These are phyloP conservation scores for Rhodotorula kratochvilovae DNA, from an alignment of 768 basidiomycete genomes.

Conservation along the genomic window DNA sequence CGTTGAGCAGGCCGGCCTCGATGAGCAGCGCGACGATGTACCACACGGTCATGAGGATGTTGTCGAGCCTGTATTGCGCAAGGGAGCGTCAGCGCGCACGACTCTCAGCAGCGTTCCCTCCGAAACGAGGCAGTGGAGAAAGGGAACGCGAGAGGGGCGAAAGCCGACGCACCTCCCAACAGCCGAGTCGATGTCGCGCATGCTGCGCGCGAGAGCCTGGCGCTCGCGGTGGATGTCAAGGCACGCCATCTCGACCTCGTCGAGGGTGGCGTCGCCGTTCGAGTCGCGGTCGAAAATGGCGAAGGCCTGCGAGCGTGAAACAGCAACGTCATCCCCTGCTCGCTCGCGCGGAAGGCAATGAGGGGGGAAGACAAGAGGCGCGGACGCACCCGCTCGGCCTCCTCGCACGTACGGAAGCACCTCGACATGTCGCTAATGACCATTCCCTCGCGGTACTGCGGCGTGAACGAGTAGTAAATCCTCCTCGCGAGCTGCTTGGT, in stretches of 20 bases:
- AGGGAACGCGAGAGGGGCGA: background rate
- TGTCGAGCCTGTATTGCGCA: slow-evolving; percentile 57
- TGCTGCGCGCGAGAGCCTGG: slow-evolving; percentile 72
- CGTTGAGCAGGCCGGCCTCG: slow-evolving; percentile 70
- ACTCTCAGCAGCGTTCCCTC: too few species aligned
- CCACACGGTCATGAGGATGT: slow-evolving; percentile 75
- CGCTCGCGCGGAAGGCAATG: slow-evolving; percentile 43
- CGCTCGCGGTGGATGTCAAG: slow-evolving; percentile 82
- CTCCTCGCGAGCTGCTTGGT: slow-evolving; percentile 72
- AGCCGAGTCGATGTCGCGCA: slow-evolving; percentile 85
- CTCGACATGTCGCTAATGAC: slow-evolving; percentile 64
- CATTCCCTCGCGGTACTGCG: slow-evolving; percentile 59
- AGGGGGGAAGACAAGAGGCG: background rate
- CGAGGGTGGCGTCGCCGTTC: slow-evolving; percentile 53
- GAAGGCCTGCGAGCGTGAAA: slow-evolving; percentile 46
- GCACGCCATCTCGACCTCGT: slow-evolving; percentile 58
- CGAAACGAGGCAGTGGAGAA: background rate
- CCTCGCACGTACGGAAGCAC: slow-evolving; percentile 63
- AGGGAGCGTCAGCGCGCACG: too few species aligned
- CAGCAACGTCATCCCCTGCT: too few species aligned
- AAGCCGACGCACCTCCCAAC: slow-evolving; percentile 55
- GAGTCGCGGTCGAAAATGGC: slow-evolving; percentile 50
- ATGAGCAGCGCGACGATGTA: slow-evolving; percentile 66
- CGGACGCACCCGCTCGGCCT: slow-evolving; percentile 36
- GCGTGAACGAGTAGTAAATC: slow-evolving; percentile 77